Evolutionary conservation across 257 asterid species (phyloP), one percentile per base, ranked within the genome.

Genomic region (Fraxinus cuspidata): DNA sequence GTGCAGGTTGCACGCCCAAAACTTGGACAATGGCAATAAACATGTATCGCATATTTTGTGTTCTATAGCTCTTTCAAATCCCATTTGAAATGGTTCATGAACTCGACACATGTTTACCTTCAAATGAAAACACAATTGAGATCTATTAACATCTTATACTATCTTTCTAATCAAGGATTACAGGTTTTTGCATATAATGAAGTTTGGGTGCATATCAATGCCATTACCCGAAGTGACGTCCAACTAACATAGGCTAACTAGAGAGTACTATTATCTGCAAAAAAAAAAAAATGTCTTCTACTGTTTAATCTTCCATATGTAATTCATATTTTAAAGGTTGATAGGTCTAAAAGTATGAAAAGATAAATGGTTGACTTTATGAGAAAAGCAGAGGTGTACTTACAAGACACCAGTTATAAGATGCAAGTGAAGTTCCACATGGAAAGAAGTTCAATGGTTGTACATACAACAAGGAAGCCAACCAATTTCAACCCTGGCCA

Each of bases 391-490:
- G 35, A 16, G 78, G 31, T 34, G 77, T 73, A 88, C 96, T 90
- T 89, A 95, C 99, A 35, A 93, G 97, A 83, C 89, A 88, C 99
- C 99, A 96, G 86, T 96, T 96, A 81, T 93, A 96, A 58, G 96
- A 81, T 81, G 91, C 91, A 80, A 96, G 98, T 65, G 99, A 91
- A 83, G 84, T 96, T 96, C 98, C 98, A 92, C 98, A 96, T 92
- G 42, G 98, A 92, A 78, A 96, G 88, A 77, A 96, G 98, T 83
- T 92, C 96, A 37, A 92, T 81, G 74, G 80, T 75, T n/a, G 98
- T 89, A 85, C 97, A 93, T 81, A 82, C 70, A 5, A 87, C 90
- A 75, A 74, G 97, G 88, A 87, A 85, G 73, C 83, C 84, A 16
- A 76, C 88, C 70, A 92, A 81, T 70, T 77, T 58, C 83, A 96